phyloP scores from a whole-genome alignment of 1,284 basidiomycete genomes.

The Malassezia sympodialis region DNA sequence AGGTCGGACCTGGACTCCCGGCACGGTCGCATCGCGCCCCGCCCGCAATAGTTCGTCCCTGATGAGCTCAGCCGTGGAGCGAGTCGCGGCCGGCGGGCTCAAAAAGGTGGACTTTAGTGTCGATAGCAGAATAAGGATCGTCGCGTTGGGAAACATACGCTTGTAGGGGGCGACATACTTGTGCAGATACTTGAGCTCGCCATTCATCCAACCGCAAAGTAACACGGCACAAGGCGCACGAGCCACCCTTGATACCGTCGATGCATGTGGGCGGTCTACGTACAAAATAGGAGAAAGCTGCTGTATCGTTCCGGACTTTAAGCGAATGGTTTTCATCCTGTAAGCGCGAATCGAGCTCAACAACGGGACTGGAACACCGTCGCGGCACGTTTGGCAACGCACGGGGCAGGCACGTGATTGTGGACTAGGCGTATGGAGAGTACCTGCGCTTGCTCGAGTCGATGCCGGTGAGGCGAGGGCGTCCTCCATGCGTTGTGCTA shows the following conservation, averaged over 20 bases:
- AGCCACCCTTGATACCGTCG: neutral
- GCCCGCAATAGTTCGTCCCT: neutral
- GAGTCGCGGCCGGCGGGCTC: neutral
- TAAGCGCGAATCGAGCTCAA: too few relatives aligned
- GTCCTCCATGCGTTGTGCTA: neutral
- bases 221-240: constrained; percentile 18
- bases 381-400: too few relatives aligned
- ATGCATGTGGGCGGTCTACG: neutral
- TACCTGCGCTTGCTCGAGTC: constrained; percentile 3
- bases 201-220: constrained; percentile 45
- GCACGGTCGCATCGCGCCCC: neutral
- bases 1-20: neutral
- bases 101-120: neutral
- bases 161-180: constrained; percentile 40
- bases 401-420: neutral
- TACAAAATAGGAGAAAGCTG: neutral
- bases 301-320: neutral
- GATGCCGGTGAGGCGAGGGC: neutral
- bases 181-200: constrained; percentile 27
- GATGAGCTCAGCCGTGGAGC: neutral
- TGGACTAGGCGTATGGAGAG: constrained; percentile 1
- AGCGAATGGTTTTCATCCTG: neutral
- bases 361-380: too few relatives aligned
- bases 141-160: constrained; percentile 30
- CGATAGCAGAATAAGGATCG: constrained; percentile 34